Evolutionary conservation across 2,329 filamentous ascomycete genomes (phyloP).

Genomic region (Aschersonia sp.): DNA sequence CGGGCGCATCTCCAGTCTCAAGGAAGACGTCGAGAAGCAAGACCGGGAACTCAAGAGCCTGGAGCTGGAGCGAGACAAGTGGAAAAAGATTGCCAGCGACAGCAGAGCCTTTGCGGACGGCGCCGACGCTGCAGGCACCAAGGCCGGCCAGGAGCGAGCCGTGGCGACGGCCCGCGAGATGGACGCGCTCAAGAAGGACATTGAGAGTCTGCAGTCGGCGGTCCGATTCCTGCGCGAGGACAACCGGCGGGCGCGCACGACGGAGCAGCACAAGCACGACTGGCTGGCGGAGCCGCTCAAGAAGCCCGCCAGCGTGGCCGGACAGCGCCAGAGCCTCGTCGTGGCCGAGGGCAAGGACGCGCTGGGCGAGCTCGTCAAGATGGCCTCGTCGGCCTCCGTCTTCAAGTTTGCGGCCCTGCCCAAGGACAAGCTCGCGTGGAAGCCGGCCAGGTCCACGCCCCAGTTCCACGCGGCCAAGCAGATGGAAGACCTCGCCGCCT

Average conservation of each 20-base stretch:
- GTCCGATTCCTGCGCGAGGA: constrained; percentile 55
- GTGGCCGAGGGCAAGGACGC: constrained; percentile 48
- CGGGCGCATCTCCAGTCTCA: constrained; percentile 34
- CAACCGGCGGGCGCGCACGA: constrained; percentile 44
- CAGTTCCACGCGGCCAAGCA: constrained; percentile 52
- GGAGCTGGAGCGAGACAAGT: constrained; percentile 52
- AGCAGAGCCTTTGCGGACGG: constrained; percentile 39
- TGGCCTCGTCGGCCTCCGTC: constrained; percentile 39
- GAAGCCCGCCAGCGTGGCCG: constrained; percentile 25
- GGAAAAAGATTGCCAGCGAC: constrained; percentile 56
- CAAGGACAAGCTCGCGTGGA: constrained; percentile 49
- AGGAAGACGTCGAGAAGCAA: constrained; percentile 51
- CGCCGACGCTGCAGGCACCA: constrained; percentile 33
- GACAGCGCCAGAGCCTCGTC: constrained; percentile 36
- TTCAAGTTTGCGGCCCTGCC: constrained; percentile 45
- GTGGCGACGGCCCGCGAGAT: constrained; percentile 60
- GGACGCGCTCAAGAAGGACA: constrained; percentile 55
- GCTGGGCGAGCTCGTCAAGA: constrained; percentile 47
- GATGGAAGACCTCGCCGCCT: constrained; percentile 48
- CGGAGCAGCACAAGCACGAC: constrained; percentile 38
- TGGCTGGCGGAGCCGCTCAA: constrained; percentile 49
- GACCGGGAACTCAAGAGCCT: constrained; percentile 50
- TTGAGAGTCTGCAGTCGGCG: constrained; percentile 47
- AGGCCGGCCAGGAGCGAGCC: constrained; percentile 49
- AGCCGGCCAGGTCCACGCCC: constrained; percentile 46